Conservation (phyloP, 108 stramenopile genomes). For the Nitzschia inconspicua region DNA sequence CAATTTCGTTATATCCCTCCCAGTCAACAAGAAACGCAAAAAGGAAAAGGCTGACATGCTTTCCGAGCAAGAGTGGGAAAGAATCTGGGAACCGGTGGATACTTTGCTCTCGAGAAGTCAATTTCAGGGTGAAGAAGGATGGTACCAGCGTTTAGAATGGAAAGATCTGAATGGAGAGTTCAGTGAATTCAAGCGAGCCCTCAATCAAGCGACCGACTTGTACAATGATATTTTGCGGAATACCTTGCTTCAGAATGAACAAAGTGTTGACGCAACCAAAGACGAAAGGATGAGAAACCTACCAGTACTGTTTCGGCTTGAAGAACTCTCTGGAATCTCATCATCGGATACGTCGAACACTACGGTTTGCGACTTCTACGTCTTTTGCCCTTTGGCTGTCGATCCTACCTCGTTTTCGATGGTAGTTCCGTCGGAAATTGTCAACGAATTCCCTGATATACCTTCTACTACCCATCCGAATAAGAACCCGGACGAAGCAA, state of each 20-base stretch:
- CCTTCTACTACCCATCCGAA: no score
- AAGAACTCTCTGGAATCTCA: no score
- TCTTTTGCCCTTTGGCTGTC: slow-evolving; percentile 51
- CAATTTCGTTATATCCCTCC: not conserved
- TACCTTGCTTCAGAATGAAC: slow-evolving; percentile 16
- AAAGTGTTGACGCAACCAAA: not conserved
- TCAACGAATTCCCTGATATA: slow-evolving; percentile 2
- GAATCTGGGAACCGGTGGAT: slow-evolving; percentile 32
- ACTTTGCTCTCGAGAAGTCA: not conserved
- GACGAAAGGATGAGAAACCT: no score
- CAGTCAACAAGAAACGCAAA: slow-evolving; percentile 1
- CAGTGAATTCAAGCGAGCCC: slow-evolving; percentile 17
- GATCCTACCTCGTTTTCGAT: slow-evolving; percentile 41
- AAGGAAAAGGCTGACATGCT: not conserved
- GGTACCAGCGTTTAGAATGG: slow-evolving; percentile 6
- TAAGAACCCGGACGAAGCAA: slow-evolving; percentile 7
- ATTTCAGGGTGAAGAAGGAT: not conserved
- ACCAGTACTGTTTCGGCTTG: slow-evolving; percentile 28
- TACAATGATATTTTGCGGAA: slow-evolving; percentile 36
- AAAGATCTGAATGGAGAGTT: slow-evolving; percentile 21
- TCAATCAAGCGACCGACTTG: slow-evolving; percentile 23
- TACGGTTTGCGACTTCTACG: not conserved
- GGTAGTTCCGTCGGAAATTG: slow-evolving; percentile 31
- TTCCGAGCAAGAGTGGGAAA: slow-evolving; percentile 21
- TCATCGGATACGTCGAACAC: slow-evolving; percentile 9